These are phyloP conservation scores for Noccaea bulbosa DNA, from an alignment of 345 rosid genomes.

Conservation along the genomic window DNA sequence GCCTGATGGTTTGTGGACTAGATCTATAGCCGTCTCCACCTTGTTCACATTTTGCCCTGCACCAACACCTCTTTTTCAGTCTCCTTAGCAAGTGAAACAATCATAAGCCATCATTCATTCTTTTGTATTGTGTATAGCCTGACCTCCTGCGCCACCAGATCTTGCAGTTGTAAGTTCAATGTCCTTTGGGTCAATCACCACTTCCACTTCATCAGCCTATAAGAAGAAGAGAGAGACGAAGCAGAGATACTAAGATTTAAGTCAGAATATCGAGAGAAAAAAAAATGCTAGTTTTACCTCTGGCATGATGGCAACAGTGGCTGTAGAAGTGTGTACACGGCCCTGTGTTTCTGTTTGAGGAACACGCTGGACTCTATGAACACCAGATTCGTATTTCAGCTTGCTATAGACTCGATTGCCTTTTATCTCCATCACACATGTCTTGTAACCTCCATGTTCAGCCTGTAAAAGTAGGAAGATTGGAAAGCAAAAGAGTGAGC, in stretches of 20 bases:
- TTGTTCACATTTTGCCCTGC: slow-evolving; percentile 98
- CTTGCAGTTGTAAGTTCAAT: slow-evolving; percentile 94
- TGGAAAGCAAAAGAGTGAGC: slow-evolving; percentile 4
- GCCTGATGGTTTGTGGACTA: slow-evolving; percentile 90
- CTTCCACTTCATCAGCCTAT: slow-evolving; percentile 96
- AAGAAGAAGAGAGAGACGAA: slow-evolving; percentile 11
- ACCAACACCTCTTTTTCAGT: slow-evolving; percentile 32
- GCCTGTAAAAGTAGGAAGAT: slow-evolving; percentile 55
- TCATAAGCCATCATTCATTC: too few relatives aligned
- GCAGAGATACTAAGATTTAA: slow-evolving; percentile 13
- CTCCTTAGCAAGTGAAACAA: slow-evolving; percentile 6
- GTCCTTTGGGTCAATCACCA: slow-evolving; percentile 92
- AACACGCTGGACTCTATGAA: slow-evolving; percentile 93
- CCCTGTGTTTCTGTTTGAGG: slow-evolving; percentile 98
- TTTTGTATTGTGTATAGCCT: neutral
- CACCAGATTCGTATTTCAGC: slow-evolving; percentile 93
- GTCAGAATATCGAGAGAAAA: neutral
- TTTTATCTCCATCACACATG: slow-evolving; percentile 88
- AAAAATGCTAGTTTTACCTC: slow-evolving; percentile 55
- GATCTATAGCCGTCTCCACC: slow-evolving; percentile 98
- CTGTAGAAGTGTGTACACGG: slow-evolving; percentile 96
- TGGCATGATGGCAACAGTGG: slow-evolving; percentile 98
- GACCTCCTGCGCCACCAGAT: slow-evolving; percentile 99
- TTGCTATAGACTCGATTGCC: slow-evolving; percentile 92
- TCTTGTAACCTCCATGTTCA: slow-evolving; percentile 94